These are phyloP conservation scores for Nectriaceae sp. DNA, from an alignment of 2,329 filamentous ascomycete species.

Conservation along the genomic window DNA sequence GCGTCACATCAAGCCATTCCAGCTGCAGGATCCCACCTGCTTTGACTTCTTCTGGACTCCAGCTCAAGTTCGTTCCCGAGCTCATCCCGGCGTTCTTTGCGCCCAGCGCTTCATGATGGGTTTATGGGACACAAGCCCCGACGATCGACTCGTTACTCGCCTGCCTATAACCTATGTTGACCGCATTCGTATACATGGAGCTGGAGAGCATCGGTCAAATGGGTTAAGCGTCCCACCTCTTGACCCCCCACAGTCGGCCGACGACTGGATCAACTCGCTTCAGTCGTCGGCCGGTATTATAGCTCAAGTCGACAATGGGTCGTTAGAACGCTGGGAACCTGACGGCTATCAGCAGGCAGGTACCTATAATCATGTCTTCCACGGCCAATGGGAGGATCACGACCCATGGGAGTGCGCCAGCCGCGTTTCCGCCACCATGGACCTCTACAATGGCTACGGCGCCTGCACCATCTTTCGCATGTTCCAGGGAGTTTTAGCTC, in stretches of 20 bases:
- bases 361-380: slow-evolving; percentile 56
- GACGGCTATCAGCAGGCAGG: slow-evolving; percentile 64
- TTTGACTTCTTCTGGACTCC: slow-evolving; percentile 77
- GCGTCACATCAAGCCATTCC: slow-evolving; percentile 28
- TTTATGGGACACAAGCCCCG: slow-evolving; percentile 60
- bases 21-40: slow-evolving; percentile 60
- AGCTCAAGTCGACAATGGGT: slow-evolving; percentile 71
- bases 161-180: slow-evolving; percentile 70
- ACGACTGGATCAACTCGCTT: slow-evolving; percentile 41
- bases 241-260: slow-evolving; percentile 34
- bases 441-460: slow-evolving; percentile 60
- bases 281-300: slow-evolving; percentile 53
- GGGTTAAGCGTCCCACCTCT: slow-evolving; percentile 22
- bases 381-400: slow-evolving; percentile 56
- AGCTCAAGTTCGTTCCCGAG: slow-evolving; percentile 67
- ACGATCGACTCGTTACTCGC: slow-evolving; percentile 59
- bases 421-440: slow-evolving; percentile 54
- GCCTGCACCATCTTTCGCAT: slow-evolving; percentile 61
- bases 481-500: slow-evolving; percentile 58
- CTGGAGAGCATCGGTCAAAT: slow-evolving; percentile 30
- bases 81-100: slow-evolving; percentile 63
- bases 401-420: slow-evolving; percentile 58
- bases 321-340: slow-evolving; percentile 71
- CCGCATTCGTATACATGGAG: slow-evolving; percentile 66
- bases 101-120: slow-evolving; percentile 68